Evolutionary conservation across 768 basidiomycete species (phyloP).

Genomic region (Calocybe cyanea): DNA sequence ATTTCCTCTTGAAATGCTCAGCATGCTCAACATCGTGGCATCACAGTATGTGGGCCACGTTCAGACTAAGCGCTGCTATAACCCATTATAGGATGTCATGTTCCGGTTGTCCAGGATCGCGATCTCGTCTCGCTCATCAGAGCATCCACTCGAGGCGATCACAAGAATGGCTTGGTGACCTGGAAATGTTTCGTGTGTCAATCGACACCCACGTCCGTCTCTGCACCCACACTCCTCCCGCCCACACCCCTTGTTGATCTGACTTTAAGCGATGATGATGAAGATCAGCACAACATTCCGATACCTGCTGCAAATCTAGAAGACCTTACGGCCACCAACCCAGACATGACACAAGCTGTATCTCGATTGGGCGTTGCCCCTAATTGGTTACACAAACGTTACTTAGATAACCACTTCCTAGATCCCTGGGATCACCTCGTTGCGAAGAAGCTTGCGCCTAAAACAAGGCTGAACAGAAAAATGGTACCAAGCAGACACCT

Average conservation of each 20-base stretch:
- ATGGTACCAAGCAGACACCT: background rate
- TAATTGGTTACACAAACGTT: conserved; percentile 12
- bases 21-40: conserved; percentile 30
- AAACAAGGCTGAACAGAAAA: background rate
- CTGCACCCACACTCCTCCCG: conserved; percentile 5
- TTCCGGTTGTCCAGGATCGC: conserved; percentile 27
- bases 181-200: conserved; percentile 20
- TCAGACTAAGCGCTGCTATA: background rate
- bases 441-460: background rate
- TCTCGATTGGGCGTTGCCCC: background rate
- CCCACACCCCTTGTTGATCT: background rate
- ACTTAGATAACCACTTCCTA: conserved; percentile 15
- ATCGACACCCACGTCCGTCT: too few relatives aligned
- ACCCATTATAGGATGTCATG: conserved; percentile 29
- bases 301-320: background rate
- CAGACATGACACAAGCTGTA: conserved; percentile 8
- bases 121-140: conserved; percentile 28
- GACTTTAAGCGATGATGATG: too few relatives aligned
- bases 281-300: background rate
- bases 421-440: conserved; percentile 9
- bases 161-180: conserved; percentile 11
- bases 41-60: conserved; percentile 26
- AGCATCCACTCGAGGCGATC: conserved; percentile 14
- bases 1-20: conserved; percentile 31
- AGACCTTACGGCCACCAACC: conserved; percentile 9